Base-by-base conservation (phyloP, 495 filamentous ascomycete species). In the Penicillium canescens region DNA sequence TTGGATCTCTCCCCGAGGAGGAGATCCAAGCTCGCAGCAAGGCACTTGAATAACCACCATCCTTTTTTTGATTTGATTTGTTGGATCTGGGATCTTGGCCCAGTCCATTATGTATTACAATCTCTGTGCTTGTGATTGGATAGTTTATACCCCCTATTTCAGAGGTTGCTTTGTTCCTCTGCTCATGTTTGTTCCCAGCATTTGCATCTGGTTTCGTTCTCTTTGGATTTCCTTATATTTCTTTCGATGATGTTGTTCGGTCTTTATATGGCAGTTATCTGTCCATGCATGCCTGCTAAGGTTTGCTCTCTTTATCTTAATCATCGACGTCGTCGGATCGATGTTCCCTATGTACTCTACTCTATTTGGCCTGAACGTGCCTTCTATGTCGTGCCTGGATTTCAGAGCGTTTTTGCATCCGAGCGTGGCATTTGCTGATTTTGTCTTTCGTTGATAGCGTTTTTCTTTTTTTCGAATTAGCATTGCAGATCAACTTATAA, bases 1-100 rank as follows among this genome's bases (percentile, higher is more conserved):
- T 99, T 78, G 85, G 90, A 14, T 90, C 89, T 23, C 74, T 99
- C 37, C 81, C 77, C 16, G 95, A 99, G 59, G 90, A 91, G 40
- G 86, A 93, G 68, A 93, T 99, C 62, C 73, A 78, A 45, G 62
- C 67, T 41, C 67, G 78, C 51, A 87, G 84, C 57, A 82, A 78
- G 58, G 66, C 60, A 18, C 60, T 88, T 39, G 81, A 82, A 55
- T 80, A 59, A 71, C 46, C 40, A 47, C 39, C 47, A 39, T 31
- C 26, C n/a, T 53, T 36, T 14, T 9, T 41, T 26, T 56, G 9
- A 20, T 43, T 33, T 6, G n/a, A 23, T 34, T 42, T 28, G 16
- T 56, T 52, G 37, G 37, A 34, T 54, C 41, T 42, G 6, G 28
- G 28, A 31, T 31, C 6, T 31, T 10, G 28, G 28, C 28, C 16